Evolutionary conservation across 1,284 basidiomycete species (phyloP).

Genomic region (Jaminaea rosea): DNA sequence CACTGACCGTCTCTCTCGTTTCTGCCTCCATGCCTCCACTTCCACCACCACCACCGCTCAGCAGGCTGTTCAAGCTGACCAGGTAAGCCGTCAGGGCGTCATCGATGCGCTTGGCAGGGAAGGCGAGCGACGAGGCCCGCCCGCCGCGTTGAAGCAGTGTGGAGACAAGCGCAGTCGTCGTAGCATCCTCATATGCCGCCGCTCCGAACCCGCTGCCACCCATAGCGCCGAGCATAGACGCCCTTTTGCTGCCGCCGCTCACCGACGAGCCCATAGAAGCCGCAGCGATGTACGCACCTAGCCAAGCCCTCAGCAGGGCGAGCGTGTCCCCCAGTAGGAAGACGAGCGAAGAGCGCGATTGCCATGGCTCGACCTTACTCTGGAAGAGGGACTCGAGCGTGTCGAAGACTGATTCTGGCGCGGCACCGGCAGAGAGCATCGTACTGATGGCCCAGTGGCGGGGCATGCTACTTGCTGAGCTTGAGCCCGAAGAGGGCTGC

Average conservation of each 20-base stretch:
- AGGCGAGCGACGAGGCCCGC: conserved; percentile 2
- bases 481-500: conserved; percentile 6
- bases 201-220: neutral
- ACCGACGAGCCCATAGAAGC: neutral
- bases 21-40: neutral
- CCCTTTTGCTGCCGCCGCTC: no score
- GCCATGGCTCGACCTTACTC: conserved; percentile 34
- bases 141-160: no score
- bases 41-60: neutral
- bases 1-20: neutral
- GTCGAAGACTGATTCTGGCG: conserved; percentile 70
- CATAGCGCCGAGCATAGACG: no score
- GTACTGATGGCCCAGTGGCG: conserved; percentile 70
- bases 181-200: neutral
- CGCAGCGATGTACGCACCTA: conserved; percentile 7
- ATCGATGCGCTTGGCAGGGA: conserved; percentile 23
- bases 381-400: conserved; percentile 77
- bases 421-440: conserved; percentile 66
- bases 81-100: conserved; percentile 16
- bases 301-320: conserved; percentile 23
- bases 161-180: neutral
- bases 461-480: no score
- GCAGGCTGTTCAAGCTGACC: conserved; percentile 8
- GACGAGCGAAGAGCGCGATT: conserved; percentile 21
- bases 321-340: conserved; percentile 33